Conservation (phyloP, 306 rosid genomes). For the Luffa aegyptiaca region DNA sequence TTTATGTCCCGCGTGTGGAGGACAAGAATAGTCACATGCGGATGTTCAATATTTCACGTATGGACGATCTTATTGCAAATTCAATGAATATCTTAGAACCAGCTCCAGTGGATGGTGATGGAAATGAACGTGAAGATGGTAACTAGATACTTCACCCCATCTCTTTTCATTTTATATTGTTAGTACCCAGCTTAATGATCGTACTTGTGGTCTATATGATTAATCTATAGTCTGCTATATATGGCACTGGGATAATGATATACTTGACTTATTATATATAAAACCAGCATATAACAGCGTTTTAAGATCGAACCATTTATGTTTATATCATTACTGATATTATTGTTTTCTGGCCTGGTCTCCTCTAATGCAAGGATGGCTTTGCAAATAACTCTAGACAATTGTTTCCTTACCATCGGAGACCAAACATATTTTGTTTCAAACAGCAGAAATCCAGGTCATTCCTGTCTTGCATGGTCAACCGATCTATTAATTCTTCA, state of each 20-base stretch:
- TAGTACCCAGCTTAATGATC: not conserved
- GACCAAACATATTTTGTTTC: not conserved
- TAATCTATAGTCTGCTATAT: not conserved
- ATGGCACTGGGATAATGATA: not conserved
- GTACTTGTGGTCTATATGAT: not conserved
- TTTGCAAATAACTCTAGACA: not conserved
- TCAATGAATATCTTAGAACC: constrained; percentile 95
- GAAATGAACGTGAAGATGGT: constrained; percentile 90
- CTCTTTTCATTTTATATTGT: constrained; percentile 16
- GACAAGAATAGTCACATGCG: constrained; percentile 89
- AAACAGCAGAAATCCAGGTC: not conserved
- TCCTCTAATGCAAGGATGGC: not conserved
- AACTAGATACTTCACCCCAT: constrained; percentile 11
- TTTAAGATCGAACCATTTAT: not conserved
- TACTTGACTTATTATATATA: not conserved
- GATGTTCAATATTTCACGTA: constrained; percentile 63
- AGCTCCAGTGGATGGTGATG: constrained; percentile 56
- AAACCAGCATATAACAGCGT: not conserved
- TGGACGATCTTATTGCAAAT: constrained; percentile 78
- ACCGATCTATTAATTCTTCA: not conserved
- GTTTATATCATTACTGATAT: not conserved
- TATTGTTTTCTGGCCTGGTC: not conserved
- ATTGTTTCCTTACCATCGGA: not conserved
- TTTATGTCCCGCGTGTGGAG: constrained; percentile 88
- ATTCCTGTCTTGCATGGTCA: not conserved